Conservation (phyloP, 495 filamentous ascomycete genomes). For the Neurospora terricola region DNA sequence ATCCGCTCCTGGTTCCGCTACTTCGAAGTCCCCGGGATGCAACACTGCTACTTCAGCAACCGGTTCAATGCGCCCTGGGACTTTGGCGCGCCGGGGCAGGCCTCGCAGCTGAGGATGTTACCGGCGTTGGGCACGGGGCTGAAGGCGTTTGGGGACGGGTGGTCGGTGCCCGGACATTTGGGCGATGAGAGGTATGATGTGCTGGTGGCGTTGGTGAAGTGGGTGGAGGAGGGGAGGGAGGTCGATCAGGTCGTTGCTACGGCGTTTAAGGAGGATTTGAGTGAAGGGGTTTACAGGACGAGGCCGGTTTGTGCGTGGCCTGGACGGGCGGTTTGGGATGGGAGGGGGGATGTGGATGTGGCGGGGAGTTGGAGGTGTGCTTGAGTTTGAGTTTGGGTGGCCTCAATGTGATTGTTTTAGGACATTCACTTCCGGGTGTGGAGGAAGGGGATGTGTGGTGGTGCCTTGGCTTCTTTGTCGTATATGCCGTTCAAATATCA, state of each 20-base stretch:
- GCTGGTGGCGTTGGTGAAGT: slow-evolving; percentile 39
- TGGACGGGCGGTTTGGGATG: slow-evolving; percentile 14
- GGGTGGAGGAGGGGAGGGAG: slow-evolving; percentile 39
- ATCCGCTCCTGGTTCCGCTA: slow-evolving; percentile 31
- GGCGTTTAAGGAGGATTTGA: slow-evolving; percentile 28
- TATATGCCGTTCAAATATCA: too few relatives aligned
- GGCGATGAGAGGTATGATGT: slow-evolving; percentile 35
- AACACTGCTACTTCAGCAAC: slow-evolving; percentile 30
- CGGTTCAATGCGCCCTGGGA: slow-evolving; percentile 35
- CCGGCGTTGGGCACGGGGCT: slow-evolving; percentile 7
- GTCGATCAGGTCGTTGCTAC: slow-evolving; percentile 37
- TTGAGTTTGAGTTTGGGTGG: not conserved
- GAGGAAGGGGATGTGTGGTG: not conserved
- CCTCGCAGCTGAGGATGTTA: slow-evolving; percentile 11
- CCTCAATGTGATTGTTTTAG: not conserved
- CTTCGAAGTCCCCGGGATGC: slow-evolving; percentile 37
- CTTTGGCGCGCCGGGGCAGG: slow-evolving; percentile 28
- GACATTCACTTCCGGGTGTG: not conserved
- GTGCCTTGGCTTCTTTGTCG: not conserved
- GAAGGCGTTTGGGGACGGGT: slow-evolving; percentile 23
- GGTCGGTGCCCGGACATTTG: slow-evolving; percentile 18
- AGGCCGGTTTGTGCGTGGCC: slow-evolving; percentile 35
- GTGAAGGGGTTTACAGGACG: slow-evolving; percentile 12
- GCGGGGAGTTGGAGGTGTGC: slow-evolving; percentile 12
- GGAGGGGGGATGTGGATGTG: slow-evolving; percentile 5